phyloP scores from a whole-genome alignment of 2,329 filamentous ascomycete genomes.

The Phialophora macrospora region DNA sequence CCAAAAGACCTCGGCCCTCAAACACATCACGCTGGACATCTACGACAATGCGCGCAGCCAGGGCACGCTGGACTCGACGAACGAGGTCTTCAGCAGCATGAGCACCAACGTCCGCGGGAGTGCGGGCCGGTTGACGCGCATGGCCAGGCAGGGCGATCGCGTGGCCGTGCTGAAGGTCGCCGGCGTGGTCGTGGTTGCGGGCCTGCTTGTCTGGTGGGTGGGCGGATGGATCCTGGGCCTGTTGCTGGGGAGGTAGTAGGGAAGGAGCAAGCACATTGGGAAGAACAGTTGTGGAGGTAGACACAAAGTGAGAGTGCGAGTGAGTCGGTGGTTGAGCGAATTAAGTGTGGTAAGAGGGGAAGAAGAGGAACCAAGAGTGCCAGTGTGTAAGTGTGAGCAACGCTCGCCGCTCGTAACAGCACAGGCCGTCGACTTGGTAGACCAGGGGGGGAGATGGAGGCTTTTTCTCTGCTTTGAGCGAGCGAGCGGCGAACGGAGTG shows the following conservation, averaged over 20 bases:
- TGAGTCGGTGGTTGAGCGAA: no score
- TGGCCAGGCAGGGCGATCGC: slow-evolving; percentile 90
- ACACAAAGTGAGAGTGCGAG: no score
- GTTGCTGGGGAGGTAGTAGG: slow-evolving; percentile 31
- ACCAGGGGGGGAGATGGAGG: no score
- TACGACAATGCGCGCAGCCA: slow-evolving; percentile 94
- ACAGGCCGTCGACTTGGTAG: no score
- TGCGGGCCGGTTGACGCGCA: slow-evolving; percentile 78
- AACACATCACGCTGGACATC: slow-evolving; percentile 94
- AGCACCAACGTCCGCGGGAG: slow-evolving; percentile 80
- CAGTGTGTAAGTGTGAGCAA: no score
- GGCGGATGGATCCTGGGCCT: slow-evolving; percentile 63
- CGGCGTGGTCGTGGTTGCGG: slow-evolving; percentile 74
- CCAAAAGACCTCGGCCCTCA: slow-evolving; percentile 86
- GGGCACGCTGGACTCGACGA: slow-evolving; percentile 85
- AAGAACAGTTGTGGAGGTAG: no score
- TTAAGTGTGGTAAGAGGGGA: neutral
- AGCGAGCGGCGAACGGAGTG: no score
- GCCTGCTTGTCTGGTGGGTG: slow-evolving; percentile 77
- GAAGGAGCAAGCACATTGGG: neutral
- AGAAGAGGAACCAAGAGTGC: neutral
- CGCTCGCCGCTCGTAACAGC: no score
- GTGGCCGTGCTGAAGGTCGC: slow-evolving; percentile 88
- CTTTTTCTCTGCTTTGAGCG: no score
- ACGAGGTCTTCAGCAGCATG: slow-evolving; percentile 90